Conservation (phyloP, 75 land plant genomes). For the Cupressus sempervirens region DNA sequence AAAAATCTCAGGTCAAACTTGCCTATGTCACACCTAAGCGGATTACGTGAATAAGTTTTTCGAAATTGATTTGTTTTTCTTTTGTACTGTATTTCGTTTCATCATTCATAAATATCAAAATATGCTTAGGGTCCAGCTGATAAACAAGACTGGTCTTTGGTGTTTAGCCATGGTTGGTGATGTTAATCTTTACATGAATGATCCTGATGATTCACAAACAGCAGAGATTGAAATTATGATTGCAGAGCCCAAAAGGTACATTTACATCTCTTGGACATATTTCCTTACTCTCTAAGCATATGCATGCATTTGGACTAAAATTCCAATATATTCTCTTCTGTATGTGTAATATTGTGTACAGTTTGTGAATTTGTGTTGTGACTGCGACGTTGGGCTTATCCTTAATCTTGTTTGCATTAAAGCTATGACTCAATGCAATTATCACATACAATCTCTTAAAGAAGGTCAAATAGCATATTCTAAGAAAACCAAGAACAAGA, state of each 20-base stretch:
- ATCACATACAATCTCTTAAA: too few species aligned
- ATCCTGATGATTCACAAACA: slow-evolving; percentile 44
- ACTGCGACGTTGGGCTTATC: too few species aligned
- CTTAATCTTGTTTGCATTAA: too few species aligned
- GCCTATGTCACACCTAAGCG: not conserved
- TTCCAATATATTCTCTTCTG: not conserved
- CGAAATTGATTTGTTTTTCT: not conserved
- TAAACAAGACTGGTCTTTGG: not conserved
- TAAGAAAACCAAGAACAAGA: too few species aligned
- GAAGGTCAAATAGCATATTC: too few species aligned
- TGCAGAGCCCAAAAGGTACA: slow-evolving; percentile 67
- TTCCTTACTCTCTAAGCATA: not conserved
- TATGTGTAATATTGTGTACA: too few species aligned
- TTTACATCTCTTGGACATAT: not conserved
- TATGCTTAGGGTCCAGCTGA: not conserved
- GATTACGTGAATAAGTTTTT: not conserved
- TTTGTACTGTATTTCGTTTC: not conserved
- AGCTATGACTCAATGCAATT: too few species aligned
- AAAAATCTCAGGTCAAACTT: not conserved
- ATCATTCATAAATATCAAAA: not conserved
- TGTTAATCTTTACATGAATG: slow-evolving; percentile 85
- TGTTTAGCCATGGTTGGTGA: slow-evolving; percentile 61
- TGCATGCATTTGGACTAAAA: too few species aligned
- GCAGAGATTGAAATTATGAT: slow-evolving; percentile 90
- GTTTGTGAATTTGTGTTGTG: too few species aligned